phyloP scores from a whole-genome alignment of 495 filamentous ascomycete species.

The Clohesyomyces aquaticus region DNA sequence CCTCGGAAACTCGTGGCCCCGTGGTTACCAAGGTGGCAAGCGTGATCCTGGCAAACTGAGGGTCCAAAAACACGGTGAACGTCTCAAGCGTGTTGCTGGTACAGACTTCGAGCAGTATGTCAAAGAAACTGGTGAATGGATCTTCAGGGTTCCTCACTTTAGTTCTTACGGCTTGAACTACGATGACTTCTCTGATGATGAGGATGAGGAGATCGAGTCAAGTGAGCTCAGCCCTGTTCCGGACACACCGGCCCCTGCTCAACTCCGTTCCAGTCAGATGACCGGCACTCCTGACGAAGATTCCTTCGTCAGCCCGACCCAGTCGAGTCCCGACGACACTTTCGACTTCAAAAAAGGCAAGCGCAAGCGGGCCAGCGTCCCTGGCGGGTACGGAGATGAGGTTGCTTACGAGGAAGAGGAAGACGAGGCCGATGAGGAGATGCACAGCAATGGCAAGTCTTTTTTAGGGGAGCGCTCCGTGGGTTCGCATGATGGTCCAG shows the following conservation, averaged over 20 bases:
- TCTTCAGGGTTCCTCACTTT: slow-evolving; percentile 90
- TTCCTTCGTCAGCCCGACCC: slow-evolving; percentile 49
- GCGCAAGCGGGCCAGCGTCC: slow-evolving; percentile 56
- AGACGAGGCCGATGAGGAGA: slow-evolving; percentile 47
- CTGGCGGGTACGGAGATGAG: slow-evolving; percentile 75
- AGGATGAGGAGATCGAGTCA: slow-evolving; percentile 43
- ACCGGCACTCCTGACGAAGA: slow-evolving; percentile 40
- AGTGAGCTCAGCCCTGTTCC: slow-evolving; percentile 63
- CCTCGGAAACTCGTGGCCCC: slow-evolving; percentile 89
- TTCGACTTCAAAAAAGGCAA: slow-evolving; percentile 76
- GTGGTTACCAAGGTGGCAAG: slow-evolving; percentile 60
- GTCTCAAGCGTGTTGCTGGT: slow-evolving; percentile 73
- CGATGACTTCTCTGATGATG: slow-evolving; percentile 70
- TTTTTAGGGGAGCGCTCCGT: slow-evolving; percentile 89
- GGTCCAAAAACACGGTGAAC: slow-evolving; percentile 77
- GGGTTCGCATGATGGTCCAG: slow-evolving; percentile 73
- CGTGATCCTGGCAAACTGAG: slow-evolving; percentile 13
- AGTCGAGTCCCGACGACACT: slow-evolving; percentile 70
- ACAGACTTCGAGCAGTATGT: slow-evolving; percentile 83
- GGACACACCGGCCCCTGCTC: slow-evolving; percentile 65
- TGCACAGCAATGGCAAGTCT: slow-evolving; percentile 58
- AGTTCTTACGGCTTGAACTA: slow-evolving; percentile 94
- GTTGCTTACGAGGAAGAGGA: slow-evolving; percentile 56
- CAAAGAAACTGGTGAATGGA: slow-evolving; percentile 78
- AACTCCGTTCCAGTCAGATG: slow-evolving; percentile 47